Percentiles rank a stretch among this genome's conserved stretches.
Conservation (phyloP, 2,329 filamentous ascomycete species). For the Alternaria burnsii region DNA sequence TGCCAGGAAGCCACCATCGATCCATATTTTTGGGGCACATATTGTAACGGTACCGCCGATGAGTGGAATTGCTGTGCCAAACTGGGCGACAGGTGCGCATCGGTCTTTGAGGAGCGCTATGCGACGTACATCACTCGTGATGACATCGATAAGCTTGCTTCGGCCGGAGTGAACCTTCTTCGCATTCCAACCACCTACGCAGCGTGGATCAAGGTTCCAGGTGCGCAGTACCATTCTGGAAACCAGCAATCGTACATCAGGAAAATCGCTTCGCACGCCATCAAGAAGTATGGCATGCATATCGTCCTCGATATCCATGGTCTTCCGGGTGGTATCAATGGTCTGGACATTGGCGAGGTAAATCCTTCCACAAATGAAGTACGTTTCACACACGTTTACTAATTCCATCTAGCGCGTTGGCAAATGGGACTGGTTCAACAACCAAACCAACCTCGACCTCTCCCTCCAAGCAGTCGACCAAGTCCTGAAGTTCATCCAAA, state of each 20-base stretch:
- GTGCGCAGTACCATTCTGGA: constrained; percentile 44
- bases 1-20: constrained; percentile 41
- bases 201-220: constrained; percentile 50
- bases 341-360: constrained; percentile 20
- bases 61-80: constrained; percentile 48
- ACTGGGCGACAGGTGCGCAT: constrained; percentile 39
- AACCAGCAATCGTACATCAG: constrained; percentile 42
- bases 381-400: background rate
- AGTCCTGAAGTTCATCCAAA: constrained; percentile 43
- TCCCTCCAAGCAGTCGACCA: constrained; percentile 44
- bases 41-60: constrained; percentile 34
- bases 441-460: constrained; percentile 45
- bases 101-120: constrained; percentile 42
- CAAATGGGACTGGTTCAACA: constrained; percentile 49
- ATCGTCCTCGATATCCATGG: constrained; percentile 48
- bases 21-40: constrained; percentile 35
- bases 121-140: constrained; percentile 39
- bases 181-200: constrained; percentile 51
- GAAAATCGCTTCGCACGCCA: constrained; percentile 48
- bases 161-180: constrained; percentile 43
- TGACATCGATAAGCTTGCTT: constrained; percentile 46
- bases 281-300: constrained; percentile 48
- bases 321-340: constrained; percentile 46
- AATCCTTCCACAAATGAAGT: background rate
- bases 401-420: constrained; percentile 14